Evolutionary conservation across 2,329 filamentous ascomycete species (phyloP).

Genomic region (Alternaria brassicae): DNA sequence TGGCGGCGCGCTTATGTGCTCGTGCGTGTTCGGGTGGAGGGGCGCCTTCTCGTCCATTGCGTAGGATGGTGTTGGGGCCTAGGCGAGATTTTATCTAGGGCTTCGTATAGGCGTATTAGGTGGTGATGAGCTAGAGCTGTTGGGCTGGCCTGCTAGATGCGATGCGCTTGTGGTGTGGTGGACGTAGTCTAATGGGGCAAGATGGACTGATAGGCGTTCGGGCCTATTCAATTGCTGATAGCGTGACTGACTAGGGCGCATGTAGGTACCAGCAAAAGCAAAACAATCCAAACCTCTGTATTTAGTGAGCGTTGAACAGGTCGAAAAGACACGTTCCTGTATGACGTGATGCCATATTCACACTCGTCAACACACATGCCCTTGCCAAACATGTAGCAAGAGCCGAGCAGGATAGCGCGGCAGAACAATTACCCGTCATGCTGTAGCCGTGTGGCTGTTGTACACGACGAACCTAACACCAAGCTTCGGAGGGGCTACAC

Average conservation of each 20-base stretch:
- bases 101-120: background rate
- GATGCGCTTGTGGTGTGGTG: conserved; percentile 8
- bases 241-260: conserved; percentile 10
- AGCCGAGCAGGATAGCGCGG: conserved; percentile 7
- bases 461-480: conserved; percentile 14
- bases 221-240: conserved; percentile 15
- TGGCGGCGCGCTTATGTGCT: conserved; percentile 8
- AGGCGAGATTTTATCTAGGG: conserved; percentile 1
- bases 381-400: background rate
- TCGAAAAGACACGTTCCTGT: background rate
- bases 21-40: conserved; percentile 35
- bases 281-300: conserved; percentile 2
- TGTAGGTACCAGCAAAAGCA: background rate
- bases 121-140: conserved; percentile 2
- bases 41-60: conserved; percentile 42
- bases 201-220: conserved; percentile 19
- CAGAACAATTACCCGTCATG: conserved; percentile 9
- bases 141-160: conserved; percentile 3
- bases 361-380: background rate
- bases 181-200: conserved; percentile 8
- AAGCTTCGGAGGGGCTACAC: conserved; percentile 26
- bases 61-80: conserved; percentile 3
- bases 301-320: background rate
- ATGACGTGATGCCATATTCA: background rate
- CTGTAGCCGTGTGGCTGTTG: conserved; percentile 11